Percentiles rank a stretch among this genome's conserved stretches.
Evolutionary conservation across 495 filamentous ascomycete species (phyloP).

Genomic region (Geopyxis carbonaria): DNA sequence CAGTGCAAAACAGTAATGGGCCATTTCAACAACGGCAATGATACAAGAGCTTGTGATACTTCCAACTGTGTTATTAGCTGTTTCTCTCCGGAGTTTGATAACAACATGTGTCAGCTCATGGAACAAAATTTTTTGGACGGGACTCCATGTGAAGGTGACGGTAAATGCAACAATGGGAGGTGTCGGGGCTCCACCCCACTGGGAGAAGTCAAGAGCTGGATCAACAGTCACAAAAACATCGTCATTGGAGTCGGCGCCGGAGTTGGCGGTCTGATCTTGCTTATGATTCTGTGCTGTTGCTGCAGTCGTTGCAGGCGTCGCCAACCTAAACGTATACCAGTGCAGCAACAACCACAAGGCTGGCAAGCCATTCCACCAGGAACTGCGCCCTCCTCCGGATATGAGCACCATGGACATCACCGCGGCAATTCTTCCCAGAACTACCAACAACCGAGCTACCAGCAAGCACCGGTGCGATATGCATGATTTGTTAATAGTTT

Average conservation of each 20-base stretch:
- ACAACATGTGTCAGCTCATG: constrained; percentile 50
- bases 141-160: constrained; percentile 68
- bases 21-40: constrained; percentile 51
- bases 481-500: too few species aligned
- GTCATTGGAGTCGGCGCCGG: constrained; percentile 56
- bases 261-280: constrained; percentile 48
- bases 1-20: constrained; percentile 85
- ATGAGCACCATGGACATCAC: too few species aligned
- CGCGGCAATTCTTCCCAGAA: too few species aligned
- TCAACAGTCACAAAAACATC: constrained; percentile 49
- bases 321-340: not conserved
- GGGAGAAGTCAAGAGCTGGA: constrained; percentile 48
- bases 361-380: too few species aligned
- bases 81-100: constrained; percentile 48
- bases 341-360: too few species aligned
- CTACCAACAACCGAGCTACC: too few species aligned
- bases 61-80: constrained; percentile 61
- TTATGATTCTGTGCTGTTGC: constrained; percentile 44
- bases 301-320: constrained; percentile 35
- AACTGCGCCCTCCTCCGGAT: too few species aligned
- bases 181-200: constrained; percentile 47
- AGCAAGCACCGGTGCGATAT: too few species aligned
- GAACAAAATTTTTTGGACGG: constrained; percentile 92
- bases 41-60: constrained; percentile 64
- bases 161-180: constrained; percentile 54